These are phyloP conservation scores for Trypanosoma conorhini DNA, from an alignment of 208 protist genomes.

Conservation along the genomic window DNA sequence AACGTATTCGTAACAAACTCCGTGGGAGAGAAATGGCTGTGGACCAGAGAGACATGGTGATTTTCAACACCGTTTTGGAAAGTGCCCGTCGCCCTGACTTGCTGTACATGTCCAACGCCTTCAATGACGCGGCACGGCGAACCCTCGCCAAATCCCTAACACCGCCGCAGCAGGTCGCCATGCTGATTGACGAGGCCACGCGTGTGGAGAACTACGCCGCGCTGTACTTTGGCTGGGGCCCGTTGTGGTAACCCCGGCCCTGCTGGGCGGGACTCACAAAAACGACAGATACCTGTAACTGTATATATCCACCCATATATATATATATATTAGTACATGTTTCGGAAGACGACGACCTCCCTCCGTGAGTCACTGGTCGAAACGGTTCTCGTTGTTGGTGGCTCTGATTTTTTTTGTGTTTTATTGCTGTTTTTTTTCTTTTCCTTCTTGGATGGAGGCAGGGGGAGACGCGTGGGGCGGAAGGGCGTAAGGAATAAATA, in stretches of 20 bases:
- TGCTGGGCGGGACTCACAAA: conserved; percentile 1
- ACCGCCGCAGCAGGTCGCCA: conserved; percentile 79
- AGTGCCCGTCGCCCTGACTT: conserved; percentile 79
- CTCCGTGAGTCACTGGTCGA: too few species aligned
- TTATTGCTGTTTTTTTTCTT: too few species aligned
- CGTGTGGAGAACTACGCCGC: conserved; percentile 88
- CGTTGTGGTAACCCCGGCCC: conserved; percentile 63
- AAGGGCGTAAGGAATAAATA: too few species aligned
- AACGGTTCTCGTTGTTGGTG: not conserved
- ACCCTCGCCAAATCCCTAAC: conserved; percentile 48
- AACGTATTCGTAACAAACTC: conserved; percentile 98
- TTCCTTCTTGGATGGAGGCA: too few species aligned
- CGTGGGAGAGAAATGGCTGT: conserved; percentile 97
- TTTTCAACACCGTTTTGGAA: conserved; percentile 81
- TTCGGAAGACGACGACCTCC: too few species aligned
- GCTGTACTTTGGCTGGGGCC: conserved; percentile 92
- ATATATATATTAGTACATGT: too few species aligned
- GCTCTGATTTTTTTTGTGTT: too few species aligned
- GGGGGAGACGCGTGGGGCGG: too few species aligned
- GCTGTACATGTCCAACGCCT: conserved; percentile 90
- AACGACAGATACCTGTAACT: too few species aligned
- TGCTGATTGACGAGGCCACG: conserved; percentile 88
- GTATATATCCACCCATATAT: too few species aligned
- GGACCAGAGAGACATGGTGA: conserved; percentile 45
- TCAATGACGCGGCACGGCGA: conserved; percentile 72